Conservation (phyloP, 495 filamentous ascomycete genomes). For the Amniculicola lignicola region DNA sequence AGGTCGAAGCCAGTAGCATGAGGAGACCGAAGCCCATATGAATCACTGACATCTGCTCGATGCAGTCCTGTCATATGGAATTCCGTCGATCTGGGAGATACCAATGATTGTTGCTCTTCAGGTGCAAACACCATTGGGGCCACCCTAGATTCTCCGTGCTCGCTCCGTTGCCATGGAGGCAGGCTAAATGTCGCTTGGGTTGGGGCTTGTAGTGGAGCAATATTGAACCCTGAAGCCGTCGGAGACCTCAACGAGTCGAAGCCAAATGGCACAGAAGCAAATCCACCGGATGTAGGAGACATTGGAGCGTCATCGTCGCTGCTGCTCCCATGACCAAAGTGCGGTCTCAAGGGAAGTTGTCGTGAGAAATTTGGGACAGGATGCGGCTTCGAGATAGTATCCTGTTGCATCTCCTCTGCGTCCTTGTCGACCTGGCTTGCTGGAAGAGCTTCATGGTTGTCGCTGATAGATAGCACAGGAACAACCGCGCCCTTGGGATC, state of each 20-base stretch:
- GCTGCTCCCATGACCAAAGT: constrained; percentile 3
- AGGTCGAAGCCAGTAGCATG: constrained; percentile 32
- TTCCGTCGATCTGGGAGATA: constrained; percentile 32
- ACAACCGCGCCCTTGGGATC: constrained; percentile 34
- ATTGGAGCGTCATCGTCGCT: not conserved
- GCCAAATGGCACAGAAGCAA: not conserved
- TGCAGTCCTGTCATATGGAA: constrained; percentile 40
- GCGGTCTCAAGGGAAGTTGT: constrained; percentile 24
- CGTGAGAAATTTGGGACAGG: constrained; percentile 36
- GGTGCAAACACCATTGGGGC: too few species aligned
- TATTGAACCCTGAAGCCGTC: constrained; percentile 9
- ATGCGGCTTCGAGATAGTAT: constrained; percentile 1
- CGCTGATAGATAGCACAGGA: constrained; percentile 27
- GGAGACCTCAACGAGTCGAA: constrained; percentile 12
- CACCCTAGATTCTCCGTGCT: too few species aligned
- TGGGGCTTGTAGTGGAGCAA: not conserved
- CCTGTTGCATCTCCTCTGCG: too few species aligned
- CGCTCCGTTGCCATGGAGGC: too few species aligned
- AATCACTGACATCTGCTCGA: constrained; percentile 28
- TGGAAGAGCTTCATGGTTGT: constrained; percentile 11
- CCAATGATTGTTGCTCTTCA: not conserved
- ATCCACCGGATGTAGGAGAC: not conserved
- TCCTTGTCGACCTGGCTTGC: not conserved
- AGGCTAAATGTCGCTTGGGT: not conserved
- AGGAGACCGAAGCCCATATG: constrained; percentile 39